phyloP scores from a whole-genome alignment of 768 basidiomycete species.

The Hydnum rufescens region DNA sequence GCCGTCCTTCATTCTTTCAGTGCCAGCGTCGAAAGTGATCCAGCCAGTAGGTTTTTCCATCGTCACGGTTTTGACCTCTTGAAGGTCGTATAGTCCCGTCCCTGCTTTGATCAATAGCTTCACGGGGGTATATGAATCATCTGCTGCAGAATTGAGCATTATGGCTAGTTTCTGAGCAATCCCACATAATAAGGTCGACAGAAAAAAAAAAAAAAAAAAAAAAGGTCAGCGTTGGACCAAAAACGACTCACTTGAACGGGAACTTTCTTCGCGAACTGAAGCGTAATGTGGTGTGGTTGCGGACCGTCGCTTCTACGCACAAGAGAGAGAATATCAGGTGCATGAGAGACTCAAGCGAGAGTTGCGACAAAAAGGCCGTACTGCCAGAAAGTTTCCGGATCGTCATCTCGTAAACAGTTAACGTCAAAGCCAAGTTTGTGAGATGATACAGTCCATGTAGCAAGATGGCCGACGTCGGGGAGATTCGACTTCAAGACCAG shows the following conservation, averaged over 20 bases:
- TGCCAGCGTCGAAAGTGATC: slow-evolving; percentile 71
- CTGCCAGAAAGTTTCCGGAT: slow-evolving; percentile 97
- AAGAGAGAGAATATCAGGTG: not conserved
- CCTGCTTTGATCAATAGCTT: slow-evolving; percentile 82
- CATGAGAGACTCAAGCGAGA: not conserved
- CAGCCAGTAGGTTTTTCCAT: slow-evolving; percentile 88
- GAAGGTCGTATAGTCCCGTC: slow-evolving; percentile 75
- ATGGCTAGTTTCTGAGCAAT: slow-evolving; percentile 68
- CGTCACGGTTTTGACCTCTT: slow-evolving; percentile 72
- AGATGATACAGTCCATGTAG: slow-evolving; percentile 90
- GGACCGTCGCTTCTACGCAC: slow-evolving; percentile 51
- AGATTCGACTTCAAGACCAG: slow-evolving; percentile 6
- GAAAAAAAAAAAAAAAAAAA: not conserved
- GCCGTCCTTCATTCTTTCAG: slow-evolving; percentile 59
- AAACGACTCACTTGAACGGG: slow-evolving; percentile 47
- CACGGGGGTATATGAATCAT: slow-evolving; percentile 95
- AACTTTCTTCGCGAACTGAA: slow-evolving; percentile 82
- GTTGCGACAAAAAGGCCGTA: slow-evolving; percentile 24
- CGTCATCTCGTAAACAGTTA: slow-evolving; percentile 73
- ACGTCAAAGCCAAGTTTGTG: slow-evolving; percentile 94
- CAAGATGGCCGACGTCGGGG: slow-evolving; percentile 71
- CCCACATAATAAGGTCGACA: not conserved
- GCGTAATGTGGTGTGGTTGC: slow-evolving; percentile 88
- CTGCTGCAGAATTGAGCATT: slow-evolving; percentile 55
- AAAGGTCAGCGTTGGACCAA: not conserved